Conservation (phyloP, 164 flowering plant species). For the grape (Vitis vinifera) region ASM3070453v1 NC_081823.1:6706501-6707000, state of each 20-base stretch:
- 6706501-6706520: slow-evolving; percentile 37
- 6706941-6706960: slow-evolving; percentile 33
- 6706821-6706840: slow-evolving; percentile 29
- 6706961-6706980: slow-evolving; percentile 28
- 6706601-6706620: slow-evolving; percentile 82
- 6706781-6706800: slow-evolving; percentile 51
- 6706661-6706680: slow-evolving; percentile 40
- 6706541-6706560: slow-evolving; percentile 64
- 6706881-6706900: slow-evolving; percentile 41
- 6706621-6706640: slow-evolving; percentile 62
- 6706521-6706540: slow-evolving; percentile 44
- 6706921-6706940: slow-evolving; percentile 33
- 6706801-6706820: slow-evolving; percentile 26
- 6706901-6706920: slow-evolving; percentile 39
- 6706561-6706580: slow-evolving; percentile 29
- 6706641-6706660: slow-evolving; percentile 51
- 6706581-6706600: slow-evolving; percentile 38
- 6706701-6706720: slow-evolving; percentile 21
- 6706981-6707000: slow-evolving; percentile 38
- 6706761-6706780: slow-evolving; percentile 68
- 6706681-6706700: slow-evolving; percentile 25
- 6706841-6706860: slow-evolving; percentile 23
- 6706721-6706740: slow-evolving; percentile 55
- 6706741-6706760: slow-evolving; percentile 61
- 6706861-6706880: slow-evolving; percentile 19